A percentile compares a stretch with the other conserved stretches of the same genome.
Evolutionary conservation across 2,329 filamentous ascomycete species (phyloP).

Genomic region (Xylaria hypoxylon): DNA sequence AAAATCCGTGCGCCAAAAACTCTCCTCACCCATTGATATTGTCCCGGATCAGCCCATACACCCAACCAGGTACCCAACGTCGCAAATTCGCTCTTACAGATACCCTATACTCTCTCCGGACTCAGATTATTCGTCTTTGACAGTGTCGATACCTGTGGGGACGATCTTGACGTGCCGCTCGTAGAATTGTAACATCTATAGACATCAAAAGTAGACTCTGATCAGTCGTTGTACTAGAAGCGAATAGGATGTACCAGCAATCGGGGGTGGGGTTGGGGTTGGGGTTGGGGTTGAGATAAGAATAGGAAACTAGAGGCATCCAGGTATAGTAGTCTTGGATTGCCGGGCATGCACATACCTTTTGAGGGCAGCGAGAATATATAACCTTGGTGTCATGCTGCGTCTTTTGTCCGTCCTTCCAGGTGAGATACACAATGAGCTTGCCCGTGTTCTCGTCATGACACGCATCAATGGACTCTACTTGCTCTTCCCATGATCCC

Average conservation of each 20-base stretch:
- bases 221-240: slow-evolving; percentile 12
- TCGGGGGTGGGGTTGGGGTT: too few relatives aligned
- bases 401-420: slow-evolving; percentile 79
- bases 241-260: not conserved
- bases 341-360: slow-evolving; percentile 59
- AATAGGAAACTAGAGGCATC: not conserved
- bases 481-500: slow-evolving; percentile 81
- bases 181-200: slow-evolving; percentile 70
- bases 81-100: not conserved
- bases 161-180: slow-evolving; percentile 68
- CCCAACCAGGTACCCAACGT: not conserved
- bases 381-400: slow-evolving; percentile 76
- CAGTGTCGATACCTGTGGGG: slow-evolving; percentile 46
- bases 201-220: slow-evolving; percentile 13
- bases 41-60: slow-evolving; percentile 4
- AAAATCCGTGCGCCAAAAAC: not conserved
- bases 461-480: slow-evolving; percentile 77
- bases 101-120: not conserved
- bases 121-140: slow-evolving; percentile 39
- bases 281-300: not conserved
- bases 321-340: not conserved
- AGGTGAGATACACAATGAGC: slow-evolving; percentile 76
- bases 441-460: slow-evolving; percentile 71
- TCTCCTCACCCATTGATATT: slow-evolving; percentile 3
- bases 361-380: slow-evolving; percentile 82